These are phyloP conservation scores for Beta corolliflora DNA, from an alignment of 179 eudicot species.

Conservation along the genomic window DNA sequence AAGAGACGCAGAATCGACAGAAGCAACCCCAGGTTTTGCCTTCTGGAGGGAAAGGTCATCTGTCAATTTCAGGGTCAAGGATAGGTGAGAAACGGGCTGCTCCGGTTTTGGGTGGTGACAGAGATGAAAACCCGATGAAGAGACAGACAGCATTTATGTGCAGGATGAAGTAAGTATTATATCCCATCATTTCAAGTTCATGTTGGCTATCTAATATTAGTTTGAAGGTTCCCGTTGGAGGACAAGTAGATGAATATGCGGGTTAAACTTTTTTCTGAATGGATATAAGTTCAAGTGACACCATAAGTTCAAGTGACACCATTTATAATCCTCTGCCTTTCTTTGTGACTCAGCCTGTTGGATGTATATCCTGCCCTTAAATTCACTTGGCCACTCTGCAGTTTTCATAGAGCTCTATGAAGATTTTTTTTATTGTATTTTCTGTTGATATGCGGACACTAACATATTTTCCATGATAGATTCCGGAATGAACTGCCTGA, in stretches of 20 bases:
- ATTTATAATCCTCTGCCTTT: neutral
- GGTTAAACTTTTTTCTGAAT: neutral
- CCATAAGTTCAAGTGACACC: neutral
- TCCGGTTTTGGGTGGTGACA: conserved; percentile 72
- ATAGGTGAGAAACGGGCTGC: conserved; percentile 82
- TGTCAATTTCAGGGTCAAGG: conserved; percentile 74
- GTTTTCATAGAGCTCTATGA: neutral
- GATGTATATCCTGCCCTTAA: neutral
- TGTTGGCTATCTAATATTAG: neutral
- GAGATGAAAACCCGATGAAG: conserved; percentile 89
- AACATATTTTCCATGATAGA: conserved; percentile 38
- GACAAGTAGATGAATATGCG: neutral
- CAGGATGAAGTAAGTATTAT: conserved; percentile 86
- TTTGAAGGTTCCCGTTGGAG: neutral
- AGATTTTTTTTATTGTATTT: neutral
- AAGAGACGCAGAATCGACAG: conserved; percentile 65
- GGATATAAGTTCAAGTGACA: no score
- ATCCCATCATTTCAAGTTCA: conserved; percentile 20
- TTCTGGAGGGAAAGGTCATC: conserved; percentile 67
- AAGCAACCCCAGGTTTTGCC: conserved; percentile 61
- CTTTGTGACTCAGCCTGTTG: neutral
- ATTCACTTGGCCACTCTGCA: neutral
- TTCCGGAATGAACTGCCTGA: conserved; percentile 96
- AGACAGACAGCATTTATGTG: conserved; percentile 95
- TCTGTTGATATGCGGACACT: conserved; percentile 5